A percentile compares a stretch with the other conserved stretches of the same genome.
Conservation (phyloP, 805 yeast species). For the Yamadazyma nakazawae region DNA sequence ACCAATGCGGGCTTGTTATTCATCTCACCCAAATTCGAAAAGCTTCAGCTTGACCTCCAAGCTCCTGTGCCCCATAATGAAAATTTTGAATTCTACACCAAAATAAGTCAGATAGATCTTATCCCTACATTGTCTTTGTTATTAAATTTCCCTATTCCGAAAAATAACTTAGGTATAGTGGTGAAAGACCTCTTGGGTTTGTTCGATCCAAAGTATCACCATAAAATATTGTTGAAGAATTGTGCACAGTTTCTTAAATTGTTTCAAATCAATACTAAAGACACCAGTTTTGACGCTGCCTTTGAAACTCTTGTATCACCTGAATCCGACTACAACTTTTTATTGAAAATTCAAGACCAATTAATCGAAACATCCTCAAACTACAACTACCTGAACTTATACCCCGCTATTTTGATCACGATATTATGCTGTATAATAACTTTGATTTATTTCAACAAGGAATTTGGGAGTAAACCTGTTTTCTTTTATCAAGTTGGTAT, state of each 20-base stretch:
- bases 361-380: constrained; percentile 66
- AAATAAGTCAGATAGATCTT: constrained; percentile 64
- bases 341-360: constrained; percentile 46
- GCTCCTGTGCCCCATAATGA: constrained; percentile 40
- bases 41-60: constrained; percentile 16
- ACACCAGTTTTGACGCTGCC: constrained; percentile 12
- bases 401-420: constrained; percentile 26
- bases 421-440: constrained; percentile 27
- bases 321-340: constrained; percentile 24
- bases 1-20: constrained; percentile 81
- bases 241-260: constrained; percentile 53
- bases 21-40: constrained; percentile 57
- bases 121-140: constrained; percentile 67
- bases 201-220: constrained; percentile 39
- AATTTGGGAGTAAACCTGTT: constrained; percentile 1
- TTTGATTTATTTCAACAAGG: constrained; percentile 18
- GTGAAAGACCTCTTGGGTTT: constrained; percentile 55
- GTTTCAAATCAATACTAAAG: constrained; percentile 25
- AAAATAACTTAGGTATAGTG: constrained; percentile 70
- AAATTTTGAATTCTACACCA: constrained; percentile 51
- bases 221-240: constrained; percentile 48
- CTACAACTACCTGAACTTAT: constrained; percentile 57
- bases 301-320: not conserved
- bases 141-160: constrained; percentile 65
- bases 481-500: constrained; percentile 12